These are phyloP conservation scores for Mediolabrus comicus DNA, from an alignment of 108 stramenopile genomes.

Conservation along the genomic window DNA sequence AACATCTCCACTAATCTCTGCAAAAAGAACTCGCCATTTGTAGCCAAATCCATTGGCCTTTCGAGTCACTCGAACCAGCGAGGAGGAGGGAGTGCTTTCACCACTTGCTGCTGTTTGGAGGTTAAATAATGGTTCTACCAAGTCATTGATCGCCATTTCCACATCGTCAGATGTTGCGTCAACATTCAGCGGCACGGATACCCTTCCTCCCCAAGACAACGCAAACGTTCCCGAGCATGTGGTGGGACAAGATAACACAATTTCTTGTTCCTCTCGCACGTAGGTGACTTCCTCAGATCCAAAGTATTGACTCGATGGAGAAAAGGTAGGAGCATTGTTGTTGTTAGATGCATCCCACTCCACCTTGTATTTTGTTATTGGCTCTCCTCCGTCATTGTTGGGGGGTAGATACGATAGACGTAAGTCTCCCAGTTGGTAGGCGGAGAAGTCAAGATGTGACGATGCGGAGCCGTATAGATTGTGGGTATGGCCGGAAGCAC, in stretches of 20 bases:
- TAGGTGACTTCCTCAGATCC: constrained; percentile 56
- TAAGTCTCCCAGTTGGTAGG: constrained; percentile 46
- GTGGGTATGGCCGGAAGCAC: background rate
- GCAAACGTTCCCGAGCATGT: constrained; percentile 67
- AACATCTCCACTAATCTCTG: constrained; percentile 66
- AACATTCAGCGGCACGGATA: constrained; percentile 22
- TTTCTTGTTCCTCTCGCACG: constrained; percentile 73
- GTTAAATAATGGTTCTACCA: background rate
- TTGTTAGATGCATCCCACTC: constrained; percentile 68
- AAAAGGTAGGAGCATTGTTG: constrained; percentile 37
- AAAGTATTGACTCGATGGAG: constrained; percentile 45
- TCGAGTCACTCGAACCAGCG: constrained; percentile 33
- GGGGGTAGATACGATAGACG: constrained; percentile 55
- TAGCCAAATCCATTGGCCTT: constrained; percentile 67
- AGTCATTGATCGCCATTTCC: constrained; percentile 16
- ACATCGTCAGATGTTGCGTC: constrained; percentile 24
- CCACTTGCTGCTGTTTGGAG: no score
- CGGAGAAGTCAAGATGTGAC: constrained; percentile 27
- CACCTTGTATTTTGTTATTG: constrained; percentile 63
- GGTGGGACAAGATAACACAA: constrained; percentile 39
- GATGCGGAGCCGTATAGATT: background rate
- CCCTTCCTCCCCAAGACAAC: constrained; percentile 71
- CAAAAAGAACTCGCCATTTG: constrained; percentile 74
- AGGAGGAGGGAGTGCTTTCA: background rate
- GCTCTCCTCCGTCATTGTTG: constrained; percentile 62